These are phyloP conservation scores for Circinella umbellata DNA, from an alignment of 371 early-diverging fungal species.

Conservation along the genomic window DNA sequence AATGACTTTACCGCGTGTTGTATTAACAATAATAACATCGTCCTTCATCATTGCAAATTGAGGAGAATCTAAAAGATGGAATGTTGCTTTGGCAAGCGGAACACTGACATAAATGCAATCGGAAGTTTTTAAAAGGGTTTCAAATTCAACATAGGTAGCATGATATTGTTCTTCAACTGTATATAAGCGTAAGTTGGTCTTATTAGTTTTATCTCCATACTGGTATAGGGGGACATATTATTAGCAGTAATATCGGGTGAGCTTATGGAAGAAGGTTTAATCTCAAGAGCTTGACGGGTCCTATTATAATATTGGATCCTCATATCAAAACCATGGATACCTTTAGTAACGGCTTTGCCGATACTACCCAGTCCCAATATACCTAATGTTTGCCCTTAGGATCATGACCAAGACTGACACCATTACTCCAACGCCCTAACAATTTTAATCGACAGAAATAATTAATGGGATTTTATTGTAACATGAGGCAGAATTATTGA, in stretches of 20 bases:
- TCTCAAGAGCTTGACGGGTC: constrained; percentile 35
- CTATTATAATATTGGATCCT: constrained; percentile 63
- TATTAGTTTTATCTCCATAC: not conserved
- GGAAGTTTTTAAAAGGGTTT: constrained; percentile 50
- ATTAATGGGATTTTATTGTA: too few relatives aligned
- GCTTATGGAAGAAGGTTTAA: constrained; percentile 12
- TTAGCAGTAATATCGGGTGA: too few relatives aligned
- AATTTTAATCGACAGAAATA: not conserved
- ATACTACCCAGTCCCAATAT: constrained; percentile 69
- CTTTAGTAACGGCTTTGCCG: constrained; percentile 61
- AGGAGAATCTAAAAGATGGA: constrained; percentile 48
- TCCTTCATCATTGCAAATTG: constrained; percentile 60
- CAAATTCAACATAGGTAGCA: constrained; percentile 54
- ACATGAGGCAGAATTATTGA: too few relatives aligned
- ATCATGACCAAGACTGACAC: constrained; percentile 54
- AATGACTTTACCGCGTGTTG: constrained; percentile 65
- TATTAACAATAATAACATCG: constrained; percentile 61
- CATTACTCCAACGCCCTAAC: constrained; percentile 46
- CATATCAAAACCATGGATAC: constrained; percentile 59
- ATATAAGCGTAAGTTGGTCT: not conserved
- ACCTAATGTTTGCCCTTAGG: constrained; percentile 58
- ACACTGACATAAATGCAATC: constrained; percentile 65
- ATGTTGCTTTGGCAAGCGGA: constrained; percentile 56
- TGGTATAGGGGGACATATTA: too few relatives aligned
- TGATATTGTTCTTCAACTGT: constrained; percentile 40